These are phyloP conservation scores for Pisolithus marmoratus DNA, from an alignment of 768 basidiomycete species.

Conservation along the genomic window DNA sequence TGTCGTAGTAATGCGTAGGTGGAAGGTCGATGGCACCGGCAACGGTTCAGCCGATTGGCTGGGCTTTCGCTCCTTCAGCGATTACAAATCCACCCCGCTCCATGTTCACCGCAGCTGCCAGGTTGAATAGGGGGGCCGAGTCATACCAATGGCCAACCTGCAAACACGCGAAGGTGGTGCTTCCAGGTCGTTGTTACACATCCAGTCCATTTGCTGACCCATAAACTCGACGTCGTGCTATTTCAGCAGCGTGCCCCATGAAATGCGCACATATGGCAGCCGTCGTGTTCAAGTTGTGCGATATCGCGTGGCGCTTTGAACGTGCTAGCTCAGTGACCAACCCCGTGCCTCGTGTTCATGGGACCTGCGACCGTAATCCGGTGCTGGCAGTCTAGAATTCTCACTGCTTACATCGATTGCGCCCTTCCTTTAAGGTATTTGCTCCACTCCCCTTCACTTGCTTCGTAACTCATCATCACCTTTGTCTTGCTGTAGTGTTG, in stretches of 20 bases:
- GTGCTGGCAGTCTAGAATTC: conserved; percentile 8
- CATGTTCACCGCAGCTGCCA: too few relatives aligned
- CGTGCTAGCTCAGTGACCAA: conserved; percentile 11
- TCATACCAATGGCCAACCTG: too few relatives aligned
- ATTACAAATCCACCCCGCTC: too few relatives aligned
- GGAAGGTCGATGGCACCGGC: too few relatives aligned
- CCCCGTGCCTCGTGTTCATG: conserved; percentile 26
- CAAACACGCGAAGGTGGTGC: too few relatives aligned
- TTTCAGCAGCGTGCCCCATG: background rate
- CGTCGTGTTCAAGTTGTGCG: background rate
- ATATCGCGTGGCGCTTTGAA: conserved; percentile 2
- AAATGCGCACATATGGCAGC: conserved; percentile 1
- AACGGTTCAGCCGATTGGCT: too few relatives aligned
- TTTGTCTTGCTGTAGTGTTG: background rate
- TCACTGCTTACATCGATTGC: background rate
- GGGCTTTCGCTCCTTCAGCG: too few relatives aligned
- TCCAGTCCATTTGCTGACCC: background rate
- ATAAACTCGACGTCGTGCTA: background rate
- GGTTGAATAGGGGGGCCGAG: too few relatives aligned
- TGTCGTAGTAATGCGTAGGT: too few relatives aligned
- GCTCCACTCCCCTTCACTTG: conserved; percentile 2
- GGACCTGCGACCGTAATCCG: conserved; percentile 11
- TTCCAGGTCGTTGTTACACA: too few relatives aligned
- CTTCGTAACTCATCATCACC: conserved; percentile 2
- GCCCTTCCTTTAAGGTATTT: background rate